These are phyloP conservation scores for Fomes fomentarius DNA, from an alignment of 1,284 basidiomycete species.

Conservation along the genomic window DNA sequence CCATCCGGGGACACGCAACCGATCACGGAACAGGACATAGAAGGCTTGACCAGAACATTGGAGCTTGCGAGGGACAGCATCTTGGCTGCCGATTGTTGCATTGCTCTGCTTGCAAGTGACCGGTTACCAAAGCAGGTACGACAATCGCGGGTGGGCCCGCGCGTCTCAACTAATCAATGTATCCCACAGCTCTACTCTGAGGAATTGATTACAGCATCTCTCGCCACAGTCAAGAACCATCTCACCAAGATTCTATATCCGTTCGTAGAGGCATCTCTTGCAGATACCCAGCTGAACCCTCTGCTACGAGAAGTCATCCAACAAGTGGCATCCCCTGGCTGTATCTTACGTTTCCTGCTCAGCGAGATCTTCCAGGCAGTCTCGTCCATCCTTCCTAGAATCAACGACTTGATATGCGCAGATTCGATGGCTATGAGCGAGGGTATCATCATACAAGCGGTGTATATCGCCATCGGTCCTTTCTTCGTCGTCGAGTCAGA, in stretches of 20 bases:
- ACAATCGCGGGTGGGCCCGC: not conserved
- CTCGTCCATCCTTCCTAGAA: constrained; percentile 66
- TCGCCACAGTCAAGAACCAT: constrained; percentile 78
- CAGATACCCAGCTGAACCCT: constrained; percentile 23
- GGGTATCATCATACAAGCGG: constrained; percentile 84
- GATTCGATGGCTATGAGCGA: constrained; percentile 83
- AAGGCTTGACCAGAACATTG: constrained; percentile 50
- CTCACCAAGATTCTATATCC: constrained; percentile 85
- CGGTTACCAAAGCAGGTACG: constrained; percentile 82
- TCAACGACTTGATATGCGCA: constrained; percentile 69
- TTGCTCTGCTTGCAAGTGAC: constrained; percentile 78
- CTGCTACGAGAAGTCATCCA: constrained; percentile 60
- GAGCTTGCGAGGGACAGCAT: constrained; percentile 71
- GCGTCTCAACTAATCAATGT: not conserved
- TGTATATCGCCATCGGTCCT: constrained; percentile 91
- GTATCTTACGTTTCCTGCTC: constrained; percentile 54
- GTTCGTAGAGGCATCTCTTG: constrained; percentile 78
- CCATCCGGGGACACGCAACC: constrained; percentile 28
- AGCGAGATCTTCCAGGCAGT: constrained; percentile 70
- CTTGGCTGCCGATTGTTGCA: constrained; percentile 80
- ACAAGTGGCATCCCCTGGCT: constrained; percentile 37
- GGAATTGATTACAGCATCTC: constrained; percentile 82
- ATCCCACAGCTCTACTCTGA: constrained; percentile 80
- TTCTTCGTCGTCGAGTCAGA: constrained; percentile 85
- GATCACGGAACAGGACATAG: constrained; percentile 53